These are phyloP conservation scores for Diaporthe vaccinii DNA, from an alignment of 2,329 filamentous ascomycete species.

Conservation along the genomic window DNA sequence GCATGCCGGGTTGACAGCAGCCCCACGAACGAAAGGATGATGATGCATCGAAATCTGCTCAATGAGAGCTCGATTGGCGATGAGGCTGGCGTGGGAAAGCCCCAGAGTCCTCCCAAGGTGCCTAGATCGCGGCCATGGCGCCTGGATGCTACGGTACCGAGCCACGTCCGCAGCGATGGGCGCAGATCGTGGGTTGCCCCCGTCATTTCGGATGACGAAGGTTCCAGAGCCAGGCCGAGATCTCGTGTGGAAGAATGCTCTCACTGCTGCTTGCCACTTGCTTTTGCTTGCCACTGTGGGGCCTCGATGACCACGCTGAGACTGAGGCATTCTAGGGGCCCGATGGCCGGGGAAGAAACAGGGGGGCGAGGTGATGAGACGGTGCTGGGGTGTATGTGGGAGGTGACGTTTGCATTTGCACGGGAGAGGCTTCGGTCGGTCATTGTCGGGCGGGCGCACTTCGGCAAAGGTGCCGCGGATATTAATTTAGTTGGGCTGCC, in stretches of 20 bases:
- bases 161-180: constrained; percentile 13
- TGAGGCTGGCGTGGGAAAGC: background rate
- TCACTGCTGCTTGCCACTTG: background rate
- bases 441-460: background rate
- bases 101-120: background rate
- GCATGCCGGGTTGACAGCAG: background rate
- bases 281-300: constrained; percentile 21
- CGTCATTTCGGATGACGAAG: constrained; percentile 32
- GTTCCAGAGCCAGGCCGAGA: constrained; percentile 20
- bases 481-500: constrained; percentile 8
- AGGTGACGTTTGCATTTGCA: background rate
- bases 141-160: background rate
- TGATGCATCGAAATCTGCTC: constrained; percentile 25
- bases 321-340: constrained; percentile 21
- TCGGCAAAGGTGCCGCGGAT: constrained; percentile 27
- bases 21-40: constrained; percentile 1
- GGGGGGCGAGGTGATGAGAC: constrained; percentile 24
- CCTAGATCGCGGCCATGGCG: background rate
- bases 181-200: constrained; percentile 14
- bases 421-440: constrained; percentile 13
- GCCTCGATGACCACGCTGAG: constrained; percentile 28
- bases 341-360: constrained; percentile 21
- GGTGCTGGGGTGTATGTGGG: background rate
- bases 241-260: background rate
- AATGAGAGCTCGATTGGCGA: constrained; percentile 1